phyloP scores from a whole-genome alignment of 441 rosid genomes.

The Pelargonium citronellum region DNA sequence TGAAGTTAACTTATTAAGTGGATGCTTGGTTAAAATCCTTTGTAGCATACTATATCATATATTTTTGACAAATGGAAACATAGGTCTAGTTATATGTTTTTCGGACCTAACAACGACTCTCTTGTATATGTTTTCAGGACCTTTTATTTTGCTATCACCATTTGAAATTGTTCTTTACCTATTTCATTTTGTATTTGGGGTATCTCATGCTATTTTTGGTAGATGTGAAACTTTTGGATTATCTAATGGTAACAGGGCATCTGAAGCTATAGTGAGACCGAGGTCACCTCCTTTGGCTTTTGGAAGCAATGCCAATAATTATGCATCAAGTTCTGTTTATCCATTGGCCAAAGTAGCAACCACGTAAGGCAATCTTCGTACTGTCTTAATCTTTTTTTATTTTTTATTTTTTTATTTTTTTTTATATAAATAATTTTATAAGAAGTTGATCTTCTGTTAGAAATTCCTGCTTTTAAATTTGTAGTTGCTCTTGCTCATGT shows the following conservation, averaged over 20 bases:
- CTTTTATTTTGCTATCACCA: neutral
- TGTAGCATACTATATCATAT: no score
- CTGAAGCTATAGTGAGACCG: conserved; percentile 19
- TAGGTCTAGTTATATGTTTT: no score
- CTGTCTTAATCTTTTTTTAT: neutral
- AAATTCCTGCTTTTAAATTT: no score
- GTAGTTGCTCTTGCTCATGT: no score
- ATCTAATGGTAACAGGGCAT: conserved; percentile 21
- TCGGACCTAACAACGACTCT: no score
- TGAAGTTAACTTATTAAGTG: no score
- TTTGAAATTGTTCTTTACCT: neutral
- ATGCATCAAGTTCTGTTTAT: conserved; percentile 22
- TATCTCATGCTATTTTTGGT: neutral
- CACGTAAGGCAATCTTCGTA: conserved; percentile 21
- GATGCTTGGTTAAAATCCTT: no score
- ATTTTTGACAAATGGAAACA: no score
- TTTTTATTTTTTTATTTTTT: no score
- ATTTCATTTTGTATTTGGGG: neutral
- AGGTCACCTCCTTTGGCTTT: conserved; percentile 23
- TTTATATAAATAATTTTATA: neutral
- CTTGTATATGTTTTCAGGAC: no score
- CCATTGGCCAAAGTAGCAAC: conserved; percentile 17
- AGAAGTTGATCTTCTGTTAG: no score
- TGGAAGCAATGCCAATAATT: conserved; percentile 13
- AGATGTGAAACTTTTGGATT: conserved; percentile 11